Evolutionary conservation across 805 yeast species (phyloP), one percentile per base, ranked within the genome.

Genomic region (Candida incommunis): DNA sequence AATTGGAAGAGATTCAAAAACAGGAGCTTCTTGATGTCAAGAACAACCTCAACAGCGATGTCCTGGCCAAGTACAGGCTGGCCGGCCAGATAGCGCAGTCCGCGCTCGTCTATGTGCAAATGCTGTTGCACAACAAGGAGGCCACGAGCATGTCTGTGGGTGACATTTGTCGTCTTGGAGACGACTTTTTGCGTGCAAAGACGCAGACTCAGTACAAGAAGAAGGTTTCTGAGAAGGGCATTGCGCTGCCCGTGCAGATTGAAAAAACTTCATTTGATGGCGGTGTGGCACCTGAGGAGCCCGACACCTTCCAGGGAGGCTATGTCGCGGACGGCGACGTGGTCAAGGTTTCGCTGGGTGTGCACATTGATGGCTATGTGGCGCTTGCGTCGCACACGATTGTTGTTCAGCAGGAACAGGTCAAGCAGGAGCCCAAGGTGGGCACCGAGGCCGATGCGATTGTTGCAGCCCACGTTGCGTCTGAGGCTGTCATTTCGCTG

Each of bases 361-460:
- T 82, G 48, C 96, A 92, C 51, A 76, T 92, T 53, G 98, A 92
- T 63, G 98, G 98, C 46, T 92, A 88, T 67, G 83, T 96, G 11
- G 78, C 95, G 1, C 76, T 78, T 60, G 78, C 76, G 9, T 77
- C 94, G 23, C 98, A 92, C 63, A 88, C 96, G 1, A 58, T 86
- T 50, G 92, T 87, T 24, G 78, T 87, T 45, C 51, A 58, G 18
- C 55, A 56, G 27, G 88, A 90, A 42, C 25, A 27, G 3, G 21
- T 22, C 2, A 49, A 50, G 2, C 63, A 73, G 18, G 92, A 86
- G 27, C 97, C 98, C 13, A 69, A 83, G 47, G 68, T 82, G 49
- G 96, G 96, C 9, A 63, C 77, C 47, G 76, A 80, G 52, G 95
- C 97, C 16, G 96, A 92, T 64, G 90, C 95, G 18, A 65, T 82